Base-by-base conservation (phyloP, 2,329 filamentous ascomycete genomes). In the Stagonosporopsis tanaceti region DNA sequence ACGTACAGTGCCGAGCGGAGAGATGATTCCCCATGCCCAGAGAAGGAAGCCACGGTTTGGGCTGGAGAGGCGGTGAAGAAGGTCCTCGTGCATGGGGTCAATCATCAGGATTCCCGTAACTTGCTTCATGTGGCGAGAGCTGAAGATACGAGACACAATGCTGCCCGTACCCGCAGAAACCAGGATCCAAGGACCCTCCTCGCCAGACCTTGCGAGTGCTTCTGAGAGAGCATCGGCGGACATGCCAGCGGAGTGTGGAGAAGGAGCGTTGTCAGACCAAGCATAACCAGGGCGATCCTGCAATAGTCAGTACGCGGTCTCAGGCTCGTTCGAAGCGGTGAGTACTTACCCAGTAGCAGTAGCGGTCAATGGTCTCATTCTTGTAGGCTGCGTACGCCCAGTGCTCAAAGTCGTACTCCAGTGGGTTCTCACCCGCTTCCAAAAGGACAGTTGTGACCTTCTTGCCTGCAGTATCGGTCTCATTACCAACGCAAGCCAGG, bases 241-340 rank as follows among this genome's bases (percentile, higher is more conserved):
- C 86, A 97, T 97, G 40, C 93, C 93, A 4, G 92, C 94, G 5
- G 92, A 96, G 67, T 97, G 89, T 0, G 95, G 95, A 6, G 93
- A 97, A 2, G 95, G 95, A 0, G 94, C 93, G 53, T 95, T 94
- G 77, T 99, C 95, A 44, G 87, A 87, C 88, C 92, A 97, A 6
- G 85, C 94, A 53, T 94, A 85, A 1, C 95, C 95, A 0, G 95
- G 95, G 22, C 95, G 89, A 74, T 99, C 95, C 56, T 54, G 27
- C 14, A 17, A 6, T 34, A 22, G n/a, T 57, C 14, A 57, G 39
- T 27, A 24, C 6, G 2, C 8, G 20, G 3, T 41, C 17, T 17
- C 9, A 40, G 9, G 6, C 9, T n/a, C 12, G 14, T 7, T 4
- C 30, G 11, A 9, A 7, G 12, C 2, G 1, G 14, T 24, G 20